Conservation (phyloP, 2,329 filamentous ascomycete genomes). For the Onygenales sp. region DNA sequence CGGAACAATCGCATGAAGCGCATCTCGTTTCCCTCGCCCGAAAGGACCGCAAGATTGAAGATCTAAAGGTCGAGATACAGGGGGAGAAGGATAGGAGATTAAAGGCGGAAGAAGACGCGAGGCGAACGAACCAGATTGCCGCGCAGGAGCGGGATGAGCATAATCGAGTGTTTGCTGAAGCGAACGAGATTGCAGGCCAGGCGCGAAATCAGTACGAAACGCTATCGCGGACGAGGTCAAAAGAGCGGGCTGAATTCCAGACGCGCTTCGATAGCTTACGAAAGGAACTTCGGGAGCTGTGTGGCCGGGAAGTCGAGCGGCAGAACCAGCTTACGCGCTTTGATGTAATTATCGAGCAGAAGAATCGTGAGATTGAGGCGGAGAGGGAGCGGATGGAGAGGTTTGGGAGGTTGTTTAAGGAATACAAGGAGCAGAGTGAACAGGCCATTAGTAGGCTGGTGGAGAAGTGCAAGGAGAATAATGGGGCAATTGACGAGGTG, state of each 20-base stretch:
- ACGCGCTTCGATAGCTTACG: slow-evolving; percentile 29
- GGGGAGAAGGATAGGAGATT: slow-evolving; percentile 32
- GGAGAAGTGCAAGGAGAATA: slow-evolving; percentile 20
- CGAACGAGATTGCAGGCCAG: slow-evolving; percentile 30
- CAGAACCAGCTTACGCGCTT: slow-evolving; percentile 29
- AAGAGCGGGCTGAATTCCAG: slow-evolving; percentile 32
- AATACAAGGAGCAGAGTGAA: slow-evolving; percentile 35
- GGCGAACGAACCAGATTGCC: slow-evolving; percentile 27
- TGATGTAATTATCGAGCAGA: slow-evolving; percentile 37
- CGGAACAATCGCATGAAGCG: slow-evolving; percentile 38
- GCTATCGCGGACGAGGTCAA: slow-evolving; percentile 28
- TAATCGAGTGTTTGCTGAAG: slow-evolving; percentile 28
- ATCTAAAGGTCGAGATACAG: slow-evolving; percentile 33
- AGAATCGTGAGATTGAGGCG: slow-evolving; percentile 33
- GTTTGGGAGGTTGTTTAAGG: slow-evolving; percentile 29
- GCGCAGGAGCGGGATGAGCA: slow-evolving; percentile 31
- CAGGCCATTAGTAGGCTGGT: slow-evolving; percentile 26
- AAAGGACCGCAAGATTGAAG: slow-evolving; percentile 40
- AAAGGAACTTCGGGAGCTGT: slow-evolving; percentile 24
- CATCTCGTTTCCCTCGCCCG: slow-evolving; percentile 36
- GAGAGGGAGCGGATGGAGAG: slow-evolving; percentile 31
- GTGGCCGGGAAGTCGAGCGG: slow-evolving; percentile 27
- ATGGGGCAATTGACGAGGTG: slow-evolving; percentile 25
- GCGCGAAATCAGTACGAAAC: slow-evolving; percentile 35
- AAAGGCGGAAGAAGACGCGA: slow-evolving; percentile 31